Conservation (phyloP, 2,329 filamentous ascomycete genomes). For the Colletotrichum navitas region DNA sequence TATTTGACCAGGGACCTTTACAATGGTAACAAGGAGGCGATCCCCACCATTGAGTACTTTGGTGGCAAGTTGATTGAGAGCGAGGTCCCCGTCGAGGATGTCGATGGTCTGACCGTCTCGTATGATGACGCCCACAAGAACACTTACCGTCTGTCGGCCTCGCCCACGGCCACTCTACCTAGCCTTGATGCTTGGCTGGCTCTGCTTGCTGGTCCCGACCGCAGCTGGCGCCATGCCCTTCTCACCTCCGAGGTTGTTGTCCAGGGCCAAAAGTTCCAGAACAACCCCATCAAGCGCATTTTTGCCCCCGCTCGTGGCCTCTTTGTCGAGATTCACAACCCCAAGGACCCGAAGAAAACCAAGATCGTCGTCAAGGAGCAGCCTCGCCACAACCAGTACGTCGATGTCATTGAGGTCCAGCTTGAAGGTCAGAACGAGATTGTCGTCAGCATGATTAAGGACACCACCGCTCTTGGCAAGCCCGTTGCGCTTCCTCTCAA, state of each 20-base stretch:
- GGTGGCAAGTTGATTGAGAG: constrained; percentile 85
- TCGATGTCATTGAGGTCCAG: constrained; percentile 90
- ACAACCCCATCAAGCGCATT: constrained; percentile 93
- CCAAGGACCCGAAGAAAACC: constrained; percentile 86
- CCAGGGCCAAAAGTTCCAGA: constrained; percentile 96
- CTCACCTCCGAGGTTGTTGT: constrained; percentile 95
- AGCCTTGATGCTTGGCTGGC: constrained; percentile 87
- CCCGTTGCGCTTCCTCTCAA: constrained; percentile 86
- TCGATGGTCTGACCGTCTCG: constrained; percentile 87
- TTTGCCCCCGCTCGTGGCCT: constrained; percentile 89
- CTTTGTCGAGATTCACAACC: constrained; percentile 87
- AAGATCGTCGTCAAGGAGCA: constrained; percentile 90
- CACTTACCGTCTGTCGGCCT: constrained; percentile 84
- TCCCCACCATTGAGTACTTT: constrained; percentile 94
- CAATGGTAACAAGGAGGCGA: constrained; percentile 75
- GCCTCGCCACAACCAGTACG: constrained; percentile 84
- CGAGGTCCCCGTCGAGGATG: constrained; percentile 76
- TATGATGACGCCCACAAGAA: constrained; percentile 84
- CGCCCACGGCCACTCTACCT: constrained; percentile 80
- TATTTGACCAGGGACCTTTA: constrained; percentile 86
- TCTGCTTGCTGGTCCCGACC: constrained; percentile 84
- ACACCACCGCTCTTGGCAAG: constrained; percentile 86
- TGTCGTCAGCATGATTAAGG: constrained; percentile 90
- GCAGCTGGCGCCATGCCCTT: constrained; percentile 95
- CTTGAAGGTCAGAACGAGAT: constrained; percentile 83